Base-by-base conservation (phyloP, 805 yeast genomes). In the Lipomyces orientalis region DNA sequence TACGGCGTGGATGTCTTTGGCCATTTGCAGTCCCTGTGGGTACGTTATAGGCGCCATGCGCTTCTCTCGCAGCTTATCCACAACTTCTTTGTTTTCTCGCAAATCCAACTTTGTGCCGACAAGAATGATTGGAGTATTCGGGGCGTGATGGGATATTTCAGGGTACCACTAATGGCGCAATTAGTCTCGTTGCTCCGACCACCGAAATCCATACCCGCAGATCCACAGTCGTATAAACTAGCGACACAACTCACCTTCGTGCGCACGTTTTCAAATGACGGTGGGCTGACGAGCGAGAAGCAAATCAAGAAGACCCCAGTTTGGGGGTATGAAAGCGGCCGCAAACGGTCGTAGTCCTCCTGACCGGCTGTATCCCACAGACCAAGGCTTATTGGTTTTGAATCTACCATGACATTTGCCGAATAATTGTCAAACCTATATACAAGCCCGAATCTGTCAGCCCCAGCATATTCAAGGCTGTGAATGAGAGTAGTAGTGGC, bases 301-400 rank as follows among this genome's bases (percentile, higher is more conserved):
- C 97, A 93, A 67, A 91, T 86, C 62, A 93, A 79, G 76, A 93
- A 93, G 46, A 93, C 90, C 74, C 91, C 97, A 0, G 97, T 92
- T 76, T 93, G 97, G 2, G 97, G 97, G 75, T 93, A 93, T 8
- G 95, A 89, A 69, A 93, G 81, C 2, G 97, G 97, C 79, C 97
- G 84, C 75, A 92, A 83, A 68, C 97, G 83, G 77, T 93, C 97
- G 78, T 92, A 92, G 77, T 92, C 97, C 75, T 90, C 90, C 79
- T 93, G 97, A 34, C 97, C 97, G 2, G 97, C 97, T 16, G 97
- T 93, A 85, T 93, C 97, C 97, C 97, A 93, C 58, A 93, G 83
- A 31, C 96, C 97, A 61, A 93, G 82, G 75, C 91, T 91, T 75
- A 90, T 88, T 64, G 91, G 90, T 74, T 89, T 92, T 35, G 90